A percentile compares a stretch with the other conserved stretches of the same genome.
These are phyloP conservation scores for Phaeosphaeria sp. DNA, from an alignment of 2,329 filamentous ascomycete species.

Conservation along the genomic window DNA sequence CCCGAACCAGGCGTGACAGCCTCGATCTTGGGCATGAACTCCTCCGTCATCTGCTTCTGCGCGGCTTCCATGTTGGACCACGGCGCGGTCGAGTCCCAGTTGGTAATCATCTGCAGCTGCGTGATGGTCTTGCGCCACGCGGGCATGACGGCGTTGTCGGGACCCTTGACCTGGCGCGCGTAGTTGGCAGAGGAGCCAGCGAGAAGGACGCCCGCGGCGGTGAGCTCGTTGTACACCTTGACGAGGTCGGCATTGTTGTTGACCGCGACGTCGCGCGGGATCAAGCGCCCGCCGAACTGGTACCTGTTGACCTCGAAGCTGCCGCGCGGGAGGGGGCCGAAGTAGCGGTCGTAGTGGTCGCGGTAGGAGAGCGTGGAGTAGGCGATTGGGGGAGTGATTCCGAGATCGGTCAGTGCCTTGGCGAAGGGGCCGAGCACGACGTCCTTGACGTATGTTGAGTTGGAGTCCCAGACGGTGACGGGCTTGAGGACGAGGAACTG, in stretches of 20 bases:
- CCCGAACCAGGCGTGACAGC: slow-evolving; percentile 24
- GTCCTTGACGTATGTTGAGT: slow-evolving; percentile 22
- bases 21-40: slow-evolving; percentile 30
- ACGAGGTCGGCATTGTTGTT: slow-evolving; percentile 23
- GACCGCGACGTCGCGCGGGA: slow-evolving; percentile 22
- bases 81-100: slow-evolving; percentile 24
- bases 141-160: slow-evolving; percentile 31
- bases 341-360: slow-evolving; percentile 32
- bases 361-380: slow-evolving; percentile 30
- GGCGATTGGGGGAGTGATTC: slow-evolving; percentile 26
- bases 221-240: slow-evolving; percentile 19
- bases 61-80: slow-evolving; percentile 15
- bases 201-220: slow-evolving; percentile 21
- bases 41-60: slow-evolving; percentile 20
- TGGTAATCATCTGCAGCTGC: slow-evolving; percentile 27
- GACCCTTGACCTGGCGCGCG: slow-evolving; percentile 12
- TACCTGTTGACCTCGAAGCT: slow-evolving; percentile 24
- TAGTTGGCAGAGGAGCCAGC: slow-evolving; percentile 24
- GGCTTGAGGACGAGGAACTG: slow-evolving; percentile 21
- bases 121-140: slow-evolving; percentile 30
- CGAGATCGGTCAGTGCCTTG: slow-evolving; percentile 18
- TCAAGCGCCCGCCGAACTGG: slow-evolving; percentile 28
- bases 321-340: slow-evolving; percentile 36
- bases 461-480: slow-evolving; percentile 22
- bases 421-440: slow-evolving; percentile 31